A percentile compares a stretch with the other conserved stretches of the same genome.
Evolutionary conservation across 495 filamentous ascomycete species (phyloP).

Genomic region (Hypoxylon rickii): DNA sequence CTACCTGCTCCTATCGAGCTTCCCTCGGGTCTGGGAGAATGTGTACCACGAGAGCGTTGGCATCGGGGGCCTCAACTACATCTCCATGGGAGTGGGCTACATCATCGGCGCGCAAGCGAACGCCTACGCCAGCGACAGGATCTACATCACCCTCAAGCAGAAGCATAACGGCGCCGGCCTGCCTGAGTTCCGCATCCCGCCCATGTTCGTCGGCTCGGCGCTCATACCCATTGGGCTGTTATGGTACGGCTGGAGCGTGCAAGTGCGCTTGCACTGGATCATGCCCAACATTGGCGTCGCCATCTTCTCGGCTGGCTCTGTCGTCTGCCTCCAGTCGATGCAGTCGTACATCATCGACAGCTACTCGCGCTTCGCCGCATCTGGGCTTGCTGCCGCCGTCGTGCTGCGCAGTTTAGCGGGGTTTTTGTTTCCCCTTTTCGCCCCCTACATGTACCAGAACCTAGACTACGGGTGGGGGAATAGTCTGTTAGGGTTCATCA

Average conservation of each 20-base stretch:
- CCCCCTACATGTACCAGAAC: conserved; percentile 48
- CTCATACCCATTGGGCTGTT: conserved; percentile 47
- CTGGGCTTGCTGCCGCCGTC: conserved; percentile 48
- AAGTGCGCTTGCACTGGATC: conserved; percentile 48
- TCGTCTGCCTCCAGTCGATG: conserved; percentile 49
- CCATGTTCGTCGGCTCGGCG: conserved; percentile 39
- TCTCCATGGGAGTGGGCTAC: conserved; percentile 52
- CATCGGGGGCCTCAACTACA: conserved; percentile 53
- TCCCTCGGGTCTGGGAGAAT: conserved; percentile 54
- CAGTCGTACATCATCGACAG: conserved; percentile 60
- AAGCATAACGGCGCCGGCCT: conserved; percentile 55
- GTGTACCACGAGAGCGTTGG: conserved; percentile 47
- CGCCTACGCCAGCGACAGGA: conserved; percentile 42
- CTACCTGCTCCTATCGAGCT: conserved; percentile 51
- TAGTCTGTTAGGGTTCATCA: conserved; percentile 49
- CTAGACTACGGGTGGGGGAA: conserved; percentile 60
- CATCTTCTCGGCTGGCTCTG: conserved; percentile 51
- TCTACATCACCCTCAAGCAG: conserved; percentile 42
- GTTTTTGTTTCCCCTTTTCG: conserved; percentile 54
- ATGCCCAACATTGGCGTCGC: conserved; percentile 56
- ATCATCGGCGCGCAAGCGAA: conserved; percentile 18
- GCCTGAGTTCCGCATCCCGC: conserved; percentile 56
- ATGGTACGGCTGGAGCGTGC: conserved; percentile 50
- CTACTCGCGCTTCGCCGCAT: conserved; percentile 58
- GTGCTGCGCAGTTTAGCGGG: conserved; percentile 52